Evolutionary conservation across 2,329 filamentous ascomycete genomes (phyloP).

Genomic region (Aspergillus thermomutatus): DNA sequence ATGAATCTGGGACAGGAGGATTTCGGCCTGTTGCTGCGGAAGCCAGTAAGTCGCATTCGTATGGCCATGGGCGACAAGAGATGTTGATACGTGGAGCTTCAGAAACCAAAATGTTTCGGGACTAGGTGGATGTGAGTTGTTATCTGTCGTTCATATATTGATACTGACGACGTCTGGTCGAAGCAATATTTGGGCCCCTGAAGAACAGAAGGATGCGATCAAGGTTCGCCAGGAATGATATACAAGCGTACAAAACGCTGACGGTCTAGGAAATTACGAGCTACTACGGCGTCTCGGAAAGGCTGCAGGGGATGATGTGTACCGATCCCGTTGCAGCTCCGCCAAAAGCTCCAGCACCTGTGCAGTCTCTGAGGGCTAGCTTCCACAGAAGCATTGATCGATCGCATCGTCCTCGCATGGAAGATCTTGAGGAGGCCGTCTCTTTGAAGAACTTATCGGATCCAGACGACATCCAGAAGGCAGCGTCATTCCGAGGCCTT

Average conservation of each 20-base stretch:
- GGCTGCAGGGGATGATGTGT: conserved; percentile 62
- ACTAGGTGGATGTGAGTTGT: conserved; percentile 67
- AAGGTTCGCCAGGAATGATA: conserved; percentile 27
- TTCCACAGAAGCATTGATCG: conserved; percentile 8
- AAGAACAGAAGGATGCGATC: conserved; percentile 56
- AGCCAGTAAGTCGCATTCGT: conserved; percentile 24
- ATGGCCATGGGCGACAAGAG: no score
- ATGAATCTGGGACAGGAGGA: conserved; percentile 36
- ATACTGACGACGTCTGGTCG: conserved; percentile 2
- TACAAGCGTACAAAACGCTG: background rate
- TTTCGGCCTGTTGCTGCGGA: conserved; percentile 30
- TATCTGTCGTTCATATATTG: background rate
- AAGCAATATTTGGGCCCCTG: conserved; percentile 69
- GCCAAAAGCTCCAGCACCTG: conserved; percentile 16
- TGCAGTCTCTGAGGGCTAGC: conserved; percentile 13
- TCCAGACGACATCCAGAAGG: conserved; percentile 17
- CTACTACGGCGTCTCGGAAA: conserved; percentile 65
- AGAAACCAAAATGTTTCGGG: conserved; percentile 48
- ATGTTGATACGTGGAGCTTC: conserved; percentile 1
- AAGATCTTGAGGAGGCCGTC: conserved; percentile 33
- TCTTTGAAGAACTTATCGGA: conserved; percentile 21
- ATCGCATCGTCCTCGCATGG: conserved; percentile 10
- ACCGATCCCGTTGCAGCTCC: conserved; percentile 48
- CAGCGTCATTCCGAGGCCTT: conserved; percentile 30
- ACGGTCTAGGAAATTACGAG: conserved; percentile 47